These are phyloP conservation scores for Cyberlindnera maritima DNA, from an alignment of 805 yeast genomes.

Conservation along the genomic window DNA sequence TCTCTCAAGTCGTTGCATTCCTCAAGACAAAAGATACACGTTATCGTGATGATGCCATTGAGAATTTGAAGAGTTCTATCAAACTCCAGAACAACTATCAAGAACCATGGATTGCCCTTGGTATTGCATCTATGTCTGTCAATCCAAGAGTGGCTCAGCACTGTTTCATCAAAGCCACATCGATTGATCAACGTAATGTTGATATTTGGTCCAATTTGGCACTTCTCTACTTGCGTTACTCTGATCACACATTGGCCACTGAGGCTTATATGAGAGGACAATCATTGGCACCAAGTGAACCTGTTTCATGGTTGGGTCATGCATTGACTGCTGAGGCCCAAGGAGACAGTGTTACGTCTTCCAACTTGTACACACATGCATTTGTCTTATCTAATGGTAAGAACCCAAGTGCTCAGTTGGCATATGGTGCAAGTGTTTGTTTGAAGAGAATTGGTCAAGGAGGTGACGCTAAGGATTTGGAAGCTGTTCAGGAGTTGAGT, in stretches of 20 bases:
- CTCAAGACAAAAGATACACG: conserved; percentile 27
- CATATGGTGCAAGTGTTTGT: conserved; percentile 64
- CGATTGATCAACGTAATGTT: conserved; percentile 65
- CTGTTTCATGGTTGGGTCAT: conserved; percentile 82
- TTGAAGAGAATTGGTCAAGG: conserved; percentile 41
- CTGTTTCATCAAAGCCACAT: conserved; percentile 80
- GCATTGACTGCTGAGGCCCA: conserved; percentile 58
- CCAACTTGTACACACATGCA: conserved; percentile 70
- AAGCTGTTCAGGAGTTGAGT: conserved; percentile 60
- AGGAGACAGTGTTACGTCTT: conserved; percentile 51
- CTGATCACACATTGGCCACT: conserved; percentile 70
- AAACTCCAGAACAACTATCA: conserved; percentile 67
- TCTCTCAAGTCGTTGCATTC: conserved; percentile 52
- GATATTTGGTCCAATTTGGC: conserved; percentile 82
- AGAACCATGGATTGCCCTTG: conserved; percentile 80
- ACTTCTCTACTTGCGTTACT: conserved; percentile 62
- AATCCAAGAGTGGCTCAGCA: conserved; percentile 85
- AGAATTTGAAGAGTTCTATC: conserved; percentile 62
- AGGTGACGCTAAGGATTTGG: conserved; percentile 52
- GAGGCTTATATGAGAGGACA: conserved; percentile 73
- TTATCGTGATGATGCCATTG: conserved; percentile 52
- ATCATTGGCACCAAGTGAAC: conserved; percentile 73
- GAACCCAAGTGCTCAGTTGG: conserved; percentile 63
- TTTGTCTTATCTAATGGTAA: conserved; percentile 73
- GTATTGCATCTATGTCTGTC: conserved; percentile 62